Percentiles rank a stretch among this genome's conserved stretches.
Conservation (phyloP, 805 yeast genomes). For the Spathaspora passalidarum region DNA sequence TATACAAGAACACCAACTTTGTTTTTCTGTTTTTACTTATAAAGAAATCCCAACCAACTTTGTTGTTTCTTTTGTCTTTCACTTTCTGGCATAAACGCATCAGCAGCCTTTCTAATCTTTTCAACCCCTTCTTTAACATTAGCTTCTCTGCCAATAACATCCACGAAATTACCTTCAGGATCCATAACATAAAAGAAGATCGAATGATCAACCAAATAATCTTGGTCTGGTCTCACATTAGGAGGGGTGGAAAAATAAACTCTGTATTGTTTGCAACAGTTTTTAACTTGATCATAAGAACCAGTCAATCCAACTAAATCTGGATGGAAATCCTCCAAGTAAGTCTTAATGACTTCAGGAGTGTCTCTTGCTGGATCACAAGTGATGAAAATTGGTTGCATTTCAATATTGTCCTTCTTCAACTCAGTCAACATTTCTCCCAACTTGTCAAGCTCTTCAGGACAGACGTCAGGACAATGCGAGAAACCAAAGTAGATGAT, state of each 20-base stretch:
- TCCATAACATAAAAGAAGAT: slow-evolving; percentile 97
- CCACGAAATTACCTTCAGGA: slow-evolving; percentile 94
- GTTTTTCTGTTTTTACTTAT: too few species aligned
- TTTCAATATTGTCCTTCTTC: slow-evolving; percentile 51
- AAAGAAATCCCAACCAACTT: slow-evolving; percentile 58
- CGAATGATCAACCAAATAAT: slow-evolving; percentile 94
- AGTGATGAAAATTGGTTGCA: slow-evolving; percentile 89
- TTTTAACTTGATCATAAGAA: slow-evolving; percentile 77
- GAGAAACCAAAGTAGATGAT: slow-evolving; percentile 95
- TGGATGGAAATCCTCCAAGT: slow-evolving; percentile 86
- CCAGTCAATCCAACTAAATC: slow-evolving; percentile 91
- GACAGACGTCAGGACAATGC: slow-evolving; percentile 98
- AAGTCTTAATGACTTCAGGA: slow-evolving; percentile 79
- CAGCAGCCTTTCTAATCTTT: slow-evolving; percentile 72
- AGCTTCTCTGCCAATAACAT: slow-evolving; percentile 90
- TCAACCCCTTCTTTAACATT: slow-evolving; percentile 74
- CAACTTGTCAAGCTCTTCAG: slow-evolving; percentile 93
- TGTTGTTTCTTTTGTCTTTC: slow-evolving; percentile 65
- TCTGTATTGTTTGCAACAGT: slow-evolving; percentile 82
- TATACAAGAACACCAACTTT: background rate
- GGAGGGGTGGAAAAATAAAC: slow-evolving; percentile 98
- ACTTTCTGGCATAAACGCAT: slow-evolving; percentile 68
- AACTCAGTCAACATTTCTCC: slow-evolving; percentile 67
- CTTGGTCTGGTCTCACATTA: slow-evolving; percentile 91
- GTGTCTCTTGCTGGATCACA: slow-evolving; percentile 96